phyloP scores from a whole-genome alignment of 2,329 filamentous ascomycete species.

The Dactylonectria macrodidyma region DNA sequence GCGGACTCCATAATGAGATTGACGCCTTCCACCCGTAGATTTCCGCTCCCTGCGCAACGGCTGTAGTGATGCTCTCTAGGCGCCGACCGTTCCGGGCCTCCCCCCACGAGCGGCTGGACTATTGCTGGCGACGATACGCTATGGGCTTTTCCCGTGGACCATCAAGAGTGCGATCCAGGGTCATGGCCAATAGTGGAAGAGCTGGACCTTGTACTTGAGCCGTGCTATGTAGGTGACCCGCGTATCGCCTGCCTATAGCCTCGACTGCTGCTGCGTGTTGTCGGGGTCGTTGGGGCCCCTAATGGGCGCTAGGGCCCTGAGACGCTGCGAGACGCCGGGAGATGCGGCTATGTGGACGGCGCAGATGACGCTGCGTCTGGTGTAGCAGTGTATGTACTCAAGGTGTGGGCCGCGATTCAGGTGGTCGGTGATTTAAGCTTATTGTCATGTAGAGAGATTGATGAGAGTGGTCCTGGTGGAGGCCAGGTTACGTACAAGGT shows the following conservation, averaged over 20 bases:
- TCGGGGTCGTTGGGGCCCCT: neutral
- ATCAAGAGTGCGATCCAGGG: conserved; percentile 20
- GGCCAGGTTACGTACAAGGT: conserved; percentile 44
- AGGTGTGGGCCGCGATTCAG: conserved; percentile 35
- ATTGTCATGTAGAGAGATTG: conserved; percentile 38
- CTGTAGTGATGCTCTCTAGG: conserved; percentile 24
- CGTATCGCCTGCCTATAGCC: conserved; percentile 2
- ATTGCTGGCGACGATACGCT: conserved; percentile 25
- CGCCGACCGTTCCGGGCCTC: conserved; percentile 39
- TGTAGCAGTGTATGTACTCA: conserved; percentile 11
- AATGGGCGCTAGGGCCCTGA: conserved; percentile 16
- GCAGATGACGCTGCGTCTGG: conserved; percentile 24
- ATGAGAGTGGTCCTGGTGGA: conserved; percentile 37
- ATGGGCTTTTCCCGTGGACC: conserved; percentile 30
- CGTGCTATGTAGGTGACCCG: conserved; percentile 1
- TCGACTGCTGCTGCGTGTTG: conserved; percentile 1
- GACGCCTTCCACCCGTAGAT: conserved; percentile 30
- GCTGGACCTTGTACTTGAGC: neutral
- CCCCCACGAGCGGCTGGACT: conserved; percentile 31
- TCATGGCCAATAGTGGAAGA: conserved; percentile 26
- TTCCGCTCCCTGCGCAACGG: conserved; percentile 33
- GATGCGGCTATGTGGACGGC: conserved; percentile 32
- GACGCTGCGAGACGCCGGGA: conserved; percentile 16
- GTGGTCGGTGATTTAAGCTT: conserved; percentile 49
- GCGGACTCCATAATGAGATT: conserved; percentile 27